Conservation (phyloP, 2,329 filamentous ascomycete species). For the Fusarium falciforme region DNA sequence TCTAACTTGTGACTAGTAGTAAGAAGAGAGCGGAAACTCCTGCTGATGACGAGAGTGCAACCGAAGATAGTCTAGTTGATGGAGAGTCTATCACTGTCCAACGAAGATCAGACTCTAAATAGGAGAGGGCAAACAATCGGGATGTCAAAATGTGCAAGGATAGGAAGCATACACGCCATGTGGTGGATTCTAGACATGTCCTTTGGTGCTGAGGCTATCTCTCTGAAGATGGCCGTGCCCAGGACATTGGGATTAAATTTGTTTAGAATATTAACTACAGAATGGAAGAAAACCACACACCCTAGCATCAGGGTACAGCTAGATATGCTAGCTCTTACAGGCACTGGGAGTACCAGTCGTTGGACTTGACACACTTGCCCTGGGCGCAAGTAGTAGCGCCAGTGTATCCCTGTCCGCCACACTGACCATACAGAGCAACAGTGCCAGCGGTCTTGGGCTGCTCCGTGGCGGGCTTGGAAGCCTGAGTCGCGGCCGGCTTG, state of each 20-base stretch:
- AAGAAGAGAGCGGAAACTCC: not conserved
- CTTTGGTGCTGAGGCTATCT: not conserved
- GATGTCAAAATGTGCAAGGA: not conserved
- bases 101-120: not conserved
- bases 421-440: slow-evolving; percentile 2
- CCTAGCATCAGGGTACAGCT: not conserved
- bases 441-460: not conserved
- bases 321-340: not conserved
- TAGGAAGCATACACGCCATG: not conserved
- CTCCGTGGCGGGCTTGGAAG: not conserved
- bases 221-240: not conserved
- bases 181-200: not conserved
- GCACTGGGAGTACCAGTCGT: slow-evolving; percentile 10
- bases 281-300: not conserved
- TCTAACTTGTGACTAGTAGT: not conserved
- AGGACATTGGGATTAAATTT: not conserved
- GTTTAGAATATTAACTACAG: not conserved
- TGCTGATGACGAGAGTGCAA: not conserved
- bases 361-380: slow-evolving; percentile 6
- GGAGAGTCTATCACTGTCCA: not conserved
- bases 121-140: not conserved
- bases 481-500: not conserved
- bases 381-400: slow-evolving; percentile 2
- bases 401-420: slow-evolving; percentile 4
- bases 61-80: not conserved